A percentile compares a stretch with the other conserved stretches of the same genome.
Conservation (phyloP, 2,329 filamentous ascomycete species). For the Beauveria rudraprayagi region DNA sequence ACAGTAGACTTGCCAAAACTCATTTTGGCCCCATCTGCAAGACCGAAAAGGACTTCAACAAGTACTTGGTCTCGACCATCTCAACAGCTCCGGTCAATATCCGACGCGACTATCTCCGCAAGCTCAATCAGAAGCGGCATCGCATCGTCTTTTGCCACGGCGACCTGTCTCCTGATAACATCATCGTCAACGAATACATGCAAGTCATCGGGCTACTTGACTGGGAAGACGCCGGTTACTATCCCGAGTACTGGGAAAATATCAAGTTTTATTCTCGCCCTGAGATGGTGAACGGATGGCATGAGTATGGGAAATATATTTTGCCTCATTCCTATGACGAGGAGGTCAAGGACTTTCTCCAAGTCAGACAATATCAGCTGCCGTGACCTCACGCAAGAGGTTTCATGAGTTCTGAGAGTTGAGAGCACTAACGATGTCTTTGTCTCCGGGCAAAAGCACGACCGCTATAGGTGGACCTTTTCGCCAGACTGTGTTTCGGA, state of each 20-base stretch:
- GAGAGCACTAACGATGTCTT: background rate
- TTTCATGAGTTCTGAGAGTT: background rate
- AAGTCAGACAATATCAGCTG: background rate
- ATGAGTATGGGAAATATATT: conserved; percentile 4
- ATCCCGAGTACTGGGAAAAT: conserved; percentile 29
- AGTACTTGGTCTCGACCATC: conserved; percentile 11
- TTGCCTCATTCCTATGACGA: conserved; percentile 6
- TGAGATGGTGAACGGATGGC: conserved; percentile 3
- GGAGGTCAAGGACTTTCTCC: background rate
- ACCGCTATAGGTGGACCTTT: background rate
- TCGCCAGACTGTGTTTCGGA: background rate
- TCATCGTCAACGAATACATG: conserved; percentile 26
- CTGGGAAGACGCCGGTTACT: conserved; percentile 39
- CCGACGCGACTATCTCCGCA: conserved; percentile 10
- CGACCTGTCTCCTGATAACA: conserved; percentile 36
- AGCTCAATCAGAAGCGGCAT: conserved; percentile 13
- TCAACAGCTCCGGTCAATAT: conserved; percentile 3
- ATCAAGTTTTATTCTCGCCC: conserved; percentile 17
- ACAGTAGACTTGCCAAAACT: conserved; percentile 8
- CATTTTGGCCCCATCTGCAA: conserved; percentile 11
- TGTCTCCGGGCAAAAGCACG: background rate
- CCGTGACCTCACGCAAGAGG: background rate
- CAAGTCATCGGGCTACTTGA: conserved; percentile 33
- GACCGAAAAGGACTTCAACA: conserved; percentile 15
- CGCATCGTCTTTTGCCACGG: conserved; percentile 37